Evolutionary conservation across 345 rosid species (phyloP), one percentile per base, ranked within the genome.

Genomic region (Syzygium oleosum): DNA sequence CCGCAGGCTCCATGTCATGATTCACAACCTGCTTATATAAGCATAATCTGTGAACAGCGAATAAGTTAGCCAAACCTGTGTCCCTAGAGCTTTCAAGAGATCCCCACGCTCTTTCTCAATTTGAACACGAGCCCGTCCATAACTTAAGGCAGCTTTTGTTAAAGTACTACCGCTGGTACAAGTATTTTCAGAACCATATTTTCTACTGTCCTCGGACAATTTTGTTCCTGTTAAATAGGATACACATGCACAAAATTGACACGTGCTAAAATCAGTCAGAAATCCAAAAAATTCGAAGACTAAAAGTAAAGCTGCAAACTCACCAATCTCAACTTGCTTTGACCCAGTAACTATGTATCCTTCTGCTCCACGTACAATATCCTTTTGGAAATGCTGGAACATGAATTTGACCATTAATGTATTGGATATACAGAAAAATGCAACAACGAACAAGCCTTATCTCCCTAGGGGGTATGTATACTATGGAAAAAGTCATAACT

Each of bases 281-380:
- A 54, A 54, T n/a, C 52, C 29, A 61, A n/a, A 22, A 21, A 51
- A 4, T 38, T 55, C 77, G 52, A 38, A 49, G 86, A 88, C 53
- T 52, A 56, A 87, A 65, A 12, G 78, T 55, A 84, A 78, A 87
- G 83, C 59, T 86, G 87, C 84, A 27, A 84, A 87, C 87, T 90
- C 84, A 94, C 99, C 99, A 88, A 97, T 97, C 88, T 97, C 98
- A 87, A 97, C 96, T 92, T 95, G 98, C 89, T 96, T 97, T 73
- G 98, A 92, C 87, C 99, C 99, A 55, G 94, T 93, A 73, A 95
- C 94, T 41, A 97, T 93, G 89, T 94, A 93, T 84, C 98, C 99
- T 94, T 96, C 97, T 21, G 95, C 97, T 43, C 99, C 98, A 51
- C 99, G 99, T 58, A 96, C 97, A 90, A 97, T 93, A 86, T 97